Evolutionary conservation across 1,284 basidiomycete genomes (phyloP), one percentile per base, ranked within the genome.

Genomic region (Pyrrhoderma noxium): DNA sequence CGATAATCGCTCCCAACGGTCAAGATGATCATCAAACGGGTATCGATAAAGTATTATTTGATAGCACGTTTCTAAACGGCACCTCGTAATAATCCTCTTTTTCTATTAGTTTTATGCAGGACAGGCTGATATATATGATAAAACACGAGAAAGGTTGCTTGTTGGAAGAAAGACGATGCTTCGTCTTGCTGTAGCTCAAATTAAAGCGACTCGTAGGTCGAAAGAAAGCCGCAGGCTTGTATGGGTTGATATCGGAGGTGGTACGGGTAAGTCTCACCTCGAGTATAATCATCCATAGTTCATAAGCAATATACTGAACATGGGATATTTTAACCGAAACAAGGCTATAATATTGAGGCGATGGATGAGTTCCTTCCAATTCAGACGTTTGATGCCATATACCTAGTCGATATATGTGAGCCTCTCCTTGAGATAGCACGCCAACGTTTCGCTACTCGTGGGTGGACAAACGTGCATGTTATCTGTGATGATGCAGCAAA

Each of bases 181-280:
- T 23, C 74, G 73, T 58, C 72, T 91, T 9, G 77, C 80, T 16
- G 83, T 85, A 0, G 77, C 77, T 22, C 85, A 90, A 62, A 70
- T 90, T 14, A 74, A 72, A 34, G 68, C 75, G 2, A 70, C 77
- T 47, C 72, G 70, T 14, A 63, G 63, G 37, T 64, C 62, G 22
- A 58, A 71, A 19, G 72, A 74, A 0, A 59, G 66, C 0, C 74
- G 77, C 59, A 71, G 72, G 23, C 70, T 86, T 8, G 75, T 91
- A 27, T 91, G 89, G 89, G 75, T 90, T 27, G 89, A 90, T 64
- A 81, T 91, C 51, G 89, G 88, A 8, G 89, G 88, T 23, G 89
- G 88, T 34, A 90, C 88, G 8, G 85, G 82, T 75, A 48, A 52
- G 61, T 53, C 13, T n/a, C 8, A 2, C 34, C n/a, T n/a, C n/a